These are phyloP conservation scores for Carallia brachiata DNA, from an alignment of 345 rosid species.

Conservation along the genomic window DNA sequence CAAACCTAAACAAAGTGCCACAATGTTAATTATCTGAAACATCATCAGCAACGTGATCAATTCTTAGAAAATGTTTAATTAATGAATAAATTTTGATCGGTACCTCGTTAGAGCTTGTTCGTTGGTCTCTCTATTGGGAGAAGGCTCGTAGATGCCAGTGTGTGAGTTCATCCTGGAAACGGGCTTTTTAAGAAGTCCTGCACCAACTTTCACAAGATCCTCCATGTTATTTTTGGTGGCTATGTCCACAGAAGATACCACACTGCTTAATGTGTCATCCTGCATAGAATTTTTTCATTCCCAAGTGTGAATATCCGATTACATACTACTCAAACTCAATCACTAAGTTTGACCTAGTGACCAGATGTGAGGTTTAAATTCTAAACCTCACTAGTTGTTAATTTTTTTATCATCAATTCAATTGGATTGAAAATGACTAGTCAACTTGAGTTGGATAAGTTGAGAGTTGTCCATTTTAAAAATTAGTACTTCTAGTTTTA, in stretches of 20 bases:
- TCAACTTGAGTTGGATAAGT: no score
- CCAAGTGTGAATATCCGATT: not conserved
- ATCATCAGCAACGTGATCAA: no score
- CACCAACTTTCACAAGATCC: not conserved
- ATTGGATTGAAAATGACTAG: no score
- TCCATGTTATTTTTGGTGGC: not conserved
- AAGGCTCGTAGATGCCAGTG: constrained; percentile 9
- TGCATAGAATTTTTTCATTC: not conserved
- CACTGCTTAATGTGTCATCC: constrained; percentile 10
- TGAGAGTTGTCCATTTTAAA: no score
- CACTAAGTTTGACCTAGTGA: no score
- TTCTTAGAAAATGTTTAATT: not conserved
- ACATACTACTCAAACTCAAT: no score
- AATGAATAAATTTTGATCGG: not conserved
- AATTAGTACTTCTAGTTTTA: no score
- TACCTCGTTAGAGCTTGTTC: constrained; percentile 18
- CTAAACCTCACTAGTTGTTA: no score
- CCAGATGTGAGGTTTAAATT: no score
- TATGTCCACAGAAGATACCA: not conserved
- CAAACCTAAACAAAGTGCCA: constrained; percentile 16
- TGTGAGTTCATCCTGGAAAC: constrained; percentile 5
- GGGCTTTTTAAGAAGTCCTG: constrained; percentile 3
- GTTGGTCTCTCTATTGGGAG: not conserved
- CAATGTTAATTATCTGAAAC: no score
- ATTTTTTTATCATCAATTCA: no score